Base-by-base conservation (phyloP, 805 yeast genomes). In the Starmerella ratchasimensis region DNA sequence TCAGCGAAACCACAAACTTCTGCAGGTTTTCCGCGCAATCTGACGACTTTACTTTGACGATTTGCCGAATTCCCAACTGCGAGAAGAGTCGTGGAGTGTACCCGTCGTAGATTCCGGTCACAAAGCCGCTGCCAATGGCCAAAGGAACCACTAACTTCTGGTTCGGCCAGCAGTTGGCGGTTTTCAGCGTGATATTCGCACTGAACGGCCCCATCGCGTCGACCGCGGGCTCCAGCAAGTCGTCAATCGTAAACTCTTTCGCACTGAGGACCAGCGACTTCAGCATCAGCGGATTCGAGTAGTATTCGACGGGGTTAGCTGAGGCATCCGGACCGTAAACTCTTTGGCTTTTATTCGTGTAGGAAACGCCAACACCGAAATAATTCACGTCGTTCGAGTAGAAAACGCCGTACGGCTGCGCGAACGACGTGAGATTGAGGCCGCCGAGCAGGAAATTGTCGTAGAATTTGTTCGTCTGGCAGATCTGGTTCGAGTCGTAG, bases 111-210 rank as follows among this genome's bases (percentile, higher is more conserved):
- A 69, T 57, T 20, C 76, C 81, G 23, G 94, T 77, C 13, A 80
- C 71, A 44, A 80, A 74, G 5, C 94, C 94, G 68, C 68, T 67
- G 38, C 96, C 96, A 56, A 79, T 86, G 5, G 77, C 80, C 38
- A 80, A 51, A 3, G 88, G 86, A 33, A 70, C 44, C 23, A 64
- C 62, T 10, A 46, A 31, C 13, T 26, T 21, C 30, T 42, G 44
- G 36, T 32, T 28, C 1, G 44, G 38, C 37, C 37, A 38, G 34
- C 33, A 17, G 20, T 34, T 36, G 15, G 39, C 19, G 13, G 76
- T 58, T 32, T 55, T 57, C 26, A 39, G 60, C 35, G 43, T 60
- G 9, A 67, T 72, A 31, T 61, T 58, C 11, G 67, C 71, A 5
- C 80, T 72, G 56, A 74, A 64, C 13, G 64, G 57, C 28, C 63